Conservation (phyloP, 2,329 filamentous ascomycete species). For the Epichloe bromicola region DNA sequence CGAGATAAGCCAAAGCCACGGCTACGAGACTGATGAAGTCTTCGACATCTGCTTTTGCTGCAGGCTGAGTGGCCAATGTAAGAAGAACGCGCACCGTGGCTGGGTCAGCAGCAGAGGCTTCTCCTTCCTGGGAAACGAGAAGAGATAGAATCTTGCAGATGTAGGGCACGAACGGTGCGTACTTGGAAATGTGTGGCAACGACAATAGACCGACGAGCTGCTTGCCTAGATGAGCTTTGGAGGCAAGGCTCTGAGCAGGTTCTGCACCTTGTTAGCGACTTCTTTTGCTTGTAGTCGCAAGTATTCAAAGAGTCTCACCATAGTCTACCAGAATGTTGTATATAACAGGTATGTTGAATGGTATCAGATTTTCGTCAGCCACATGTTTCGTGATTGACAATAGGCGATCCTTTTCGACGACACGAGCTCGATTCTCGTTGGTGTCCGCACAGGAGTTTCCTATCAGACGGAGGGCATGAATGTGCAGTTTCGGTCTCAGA, state of each 20-base stretch:
- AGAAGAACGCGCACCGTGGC: conserved; percentile 37
- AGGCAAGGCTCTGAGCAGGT: conserved; percentile 43
- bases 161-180: conserved; percentile 32
- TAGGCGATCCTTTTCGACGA: conserved; percentile 37
- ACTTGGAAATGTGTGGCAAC: conserved; percentile 28
- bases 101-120: conserved; percentile 29
- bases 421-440: conserved; percentile 45
- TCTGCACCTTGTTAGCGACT: conserved; percentile 24
- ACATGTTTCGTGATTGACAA: conserved; percentile 35
- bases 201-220: conserved; percentile 37
- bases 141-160: conserved; percentile 45
- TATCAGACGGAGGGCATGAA: conserved; percentile 43
- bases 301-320: conserved; percentile 27
- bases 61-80: conserved; percentile 29
- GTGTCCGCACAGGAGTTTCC: conserved; percentile 53
- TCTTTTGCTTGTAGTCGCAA: not conserved
- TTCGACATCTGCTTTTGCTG: conserved; percentile 33
- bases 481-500: conserved; percentile 29
- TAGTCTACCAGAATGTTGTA: conserved; percentile 53
- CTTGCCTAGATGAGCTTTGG: conserved; percentile 35
- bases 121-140: conserved; percentile 38
- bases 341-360: conserved; percentile 44
- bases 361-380: conserved; percentile 31
- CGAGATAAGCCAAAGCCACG: conserved; percentile 42
- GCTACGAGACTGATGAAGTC: conserved; percentile 40